A percentile compares a stretch with the other conserved stretches of the same genome.
Evolutionary conservation across 2,329 filamentous ascomycete species (phyloP).

Genomic region (Chaetomiaceae sp.): DNA sequence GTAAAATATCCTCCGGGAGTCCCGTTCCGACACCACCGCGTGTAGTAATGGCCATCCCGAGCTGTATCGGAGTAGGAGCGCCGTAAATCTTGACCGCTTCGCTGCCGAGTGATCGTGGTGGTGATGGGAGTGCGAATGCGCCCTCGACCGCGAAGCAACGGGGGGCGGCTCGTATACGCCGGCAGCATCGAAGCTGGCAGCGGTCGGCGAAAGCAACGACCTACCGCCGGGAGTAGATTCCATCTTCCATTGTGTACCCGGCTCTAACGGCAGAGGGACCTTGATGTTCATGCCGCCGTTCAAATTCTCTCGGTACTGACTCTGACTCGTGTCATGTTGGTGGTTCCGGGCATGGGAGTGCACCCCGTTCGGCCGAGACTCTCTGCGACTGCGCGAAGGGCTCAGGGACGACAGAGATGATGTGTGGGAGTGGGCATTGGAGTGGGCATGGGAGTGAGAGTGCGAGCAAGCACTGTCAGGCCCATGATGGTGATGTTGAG

Average conservation of each 20-base stretch:
- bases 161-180: constrained; percentile 32
- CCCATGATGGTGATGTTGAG: constrained; percentile 42
- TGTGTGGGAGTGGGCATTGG: constrained; percentile 35
- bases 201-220: constrained; percentile 34
- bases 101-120: constrained; percentile 33
- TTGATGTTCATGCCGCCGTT: constrained; percentile 33
- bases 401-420: constrained; percentile 26
- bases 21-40: constrained; percentile 81
- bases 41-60: constrained; percentile 73
- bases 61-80: constrained; percentile 64
- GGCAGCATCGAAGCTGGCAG: constrained; percentile 28
- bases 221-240: constrained; percentile 40
- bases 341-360: constrained; percentile 31
- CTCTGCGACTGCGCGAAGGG: constrained; percentile 20
- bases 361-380: constrained; percentile 10
- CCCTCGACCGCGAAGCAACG: constrained; percentile 12
- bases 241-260: constrained; percentile 39
- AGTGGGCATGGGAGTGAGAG: constrained; percentile 37
- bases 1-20: constrained; percentile 93
- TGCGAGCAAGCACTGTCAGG: constrained; percentile 24
- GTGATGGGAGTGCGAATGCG: constrained; percentile 16
- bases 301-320: constrained; percentile 35
- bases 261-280: constrained; percentile 33
- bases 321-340: constrained; percentile 29
- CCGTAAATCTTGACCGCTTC: constrained; percentile 65